Base-by-base conservation (phyloP, 1,139 yeast genomes). In the Pichia sp. region DNA sequence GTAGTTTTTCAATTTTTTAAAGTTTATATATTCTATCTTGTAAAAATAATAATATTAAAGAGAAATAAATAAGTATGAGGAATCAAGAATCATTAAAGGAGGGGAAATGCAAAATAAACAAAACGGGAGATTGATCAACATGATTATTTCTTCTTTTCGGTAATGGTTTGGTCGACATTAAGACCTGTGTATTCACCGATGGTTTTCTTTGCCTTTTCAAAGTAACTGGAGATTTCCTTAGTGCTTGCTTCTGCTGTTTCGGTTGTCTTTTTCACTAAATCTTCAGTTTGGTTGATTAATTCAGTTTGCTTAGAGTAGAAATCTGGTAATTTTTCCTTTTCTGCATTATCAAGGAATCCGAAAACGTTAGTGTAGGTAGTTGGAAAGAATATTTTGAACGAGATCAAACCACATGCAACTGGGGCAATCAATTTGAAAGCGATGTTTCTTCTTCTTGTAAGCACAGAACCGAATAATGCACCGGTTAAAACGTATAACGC, bases 331-430 rank as follows among this genome's bases (percentile, higher is more conserved):
- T 75, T 71, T 49, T 74, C 67, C 62, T 81, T 72, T 67, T 93
- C 96, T 55, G 81, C 72, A 45, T 71, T 72, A 81, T 91, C 84
- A 3, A 79, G 67, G 55, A 85, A 79, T 11, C 69, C 68, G 20
- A 76, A 70, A 10, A 91, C 81, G 63, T 87, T 89, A 36, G 65
- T 63, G 59, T 79, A 88, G 0, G 99, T 90, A 39, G 75, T 69
- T 22, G 99, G 99, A 58, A 91, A 73, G 56, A 85, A 83, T 66
- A 81, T 77, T 51, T 74, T 78, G 69, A 90, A 88, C 1, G 96
- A 83, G 12, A 75, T 76, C 18, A 79, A 57, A 15, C 96, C 96
- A 44, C 86, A 74, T 0, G 75, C 67, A 4, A 85, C 51, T 2
- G 98, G 98, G 12, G 81, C 72, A 1, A 79, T 54, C 4, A 76